These are phyloP conservation scores for Coemansia asiatica DNA, from an alignment of 192 early-diverging fungal species.

Conservation along the genomic window DNA sequence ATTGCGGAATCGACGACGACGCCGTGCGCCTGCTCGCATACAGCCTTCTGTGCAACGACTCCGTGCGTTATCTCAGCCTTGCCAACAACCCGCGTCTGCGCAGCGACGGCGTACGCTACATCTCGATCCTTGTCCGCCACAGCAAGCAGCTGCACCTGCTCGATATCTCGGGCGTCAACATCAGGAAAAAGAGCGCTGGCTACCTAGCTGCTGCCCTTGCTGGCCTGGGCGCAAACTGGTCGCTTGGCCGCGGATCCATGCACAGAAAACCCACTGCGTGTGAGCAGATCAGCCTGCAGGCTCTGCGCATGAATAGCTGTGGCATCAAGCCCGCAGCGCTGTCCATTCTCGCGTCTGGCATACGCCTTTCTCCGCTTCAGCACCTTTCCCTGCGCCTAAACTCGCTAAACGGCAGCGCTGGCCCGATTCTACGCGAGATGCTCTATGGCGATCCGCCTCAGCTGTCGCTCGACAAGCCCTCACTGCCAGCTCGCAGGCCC, in stretches of 20 bases:
- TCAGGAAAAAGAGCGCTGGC: slow-evolving; percentile 68
- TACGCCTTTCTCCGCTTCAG: slow-evolving; percentile 52
- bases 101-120: slow-evolving; percentile 72
- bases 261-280: slow-evolving; percentile 33
- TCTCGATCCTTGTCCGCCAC: slow-evolving; percentile 74
- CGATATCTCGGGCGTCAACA: slow-evolving; percentile 67
- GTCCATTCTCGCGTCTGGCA: slow-evolving; percentile 53
- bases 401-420: slow-evolving; percentile 38
- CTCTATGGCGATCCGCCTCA: slow-evolving; percentile 54
- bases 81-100: slow-evolving; percentile 68
- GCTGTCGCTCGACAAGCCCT: slow-evolving; percentile 18
- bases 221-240: slow-evolving; percentile 48
- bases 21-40: slow-evolving; percentile 70
- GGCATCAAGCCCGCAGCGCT: slow-evolving; percentile 49
- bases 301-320: slow-evolving; percentile 58
- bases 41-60: slow-evolving; percentile 69
- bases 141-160: slow-evolving; percentile 63
- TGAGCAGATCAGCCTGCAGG: slow-evolving; percentile 45
- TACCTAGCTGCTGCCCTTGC: slow-evolving; percentile 69
- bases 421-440: slow-evolving; percentile 53
- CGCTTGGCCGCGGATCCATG: slow-evolving; percentile 50
- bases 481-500: slow-evolving; percentile 25
- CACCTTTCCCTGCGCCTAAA: slow-evolving; percentile 50
- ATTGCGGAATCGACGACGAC: slow-evolving; percentile 74
- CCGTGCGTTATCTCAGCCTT: slow-evolving; percentile 64